These are phyloP conservation scores for Pythium volutum DNA, from an alignment of 352 stramenopile genomes.

Conservation along the genomic window DNA sequence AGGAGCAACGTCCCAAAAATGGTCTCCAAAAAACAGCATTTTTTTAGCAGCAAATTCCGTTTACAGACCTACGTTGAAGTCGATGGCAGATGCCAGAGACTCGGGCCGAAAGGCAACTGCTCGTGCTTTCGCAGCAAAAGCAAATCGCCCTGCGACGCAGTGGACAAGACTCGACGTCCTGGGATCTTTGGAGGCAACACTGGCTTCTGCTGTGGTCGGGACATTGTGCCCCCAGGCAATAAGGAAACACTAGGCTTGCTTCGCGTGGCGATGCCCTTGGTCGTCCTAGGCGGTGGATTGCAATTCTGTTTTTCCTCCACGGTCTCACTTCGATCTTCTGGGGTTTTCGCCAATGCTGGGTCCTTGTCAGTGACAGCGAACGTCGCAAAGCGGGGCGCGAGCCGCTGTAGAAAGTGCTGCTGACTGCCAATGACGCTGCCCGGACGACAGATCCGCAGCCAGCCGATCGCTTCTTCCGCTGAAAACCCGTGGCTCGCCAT, in stretches of 20 bases:
- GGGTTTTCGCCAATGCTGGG: neutral
- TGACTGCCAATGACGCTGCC: slow-evolving; percentile 92
- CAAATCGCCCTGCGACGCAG: slow-evolving; percentile 13
- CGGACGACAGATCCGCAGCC: slow-evolving; percentile 90
- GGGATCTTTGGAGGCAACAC: slow-evolving; percentile 20
- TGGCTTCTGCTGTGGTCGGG: neutral
- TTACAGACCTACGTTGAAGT: too few relatives aligned
- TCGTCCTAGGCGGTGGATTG: neutral
- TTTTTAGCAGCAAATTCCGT: too few relatives aligned
- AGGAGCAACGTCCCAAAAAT: neutral
- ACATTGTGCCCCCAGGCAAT: neutral
- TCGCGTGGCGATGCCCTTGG: slow-evolving; percentile 17
- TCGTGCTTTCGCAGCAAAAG: slow-evolving; percentile 18
- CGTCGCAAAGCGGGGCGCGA: slow-evolving; percentile 31
- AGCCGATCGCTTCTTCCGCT: slow-evolving; percentile 90
- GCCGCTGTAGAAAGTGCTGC: slow-evolving; percentile 89
- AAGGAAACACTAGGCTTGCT: neutral
- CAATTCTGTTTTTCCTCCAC: slow-evolving; percentile 1
- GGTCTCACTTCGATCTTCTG: too few relatives aligned
- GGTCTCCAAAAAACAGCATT: too few relatives aligned
- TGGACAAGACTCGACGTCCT: neutral
- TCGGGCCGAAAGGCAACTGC: slow-evolving; percentile 12
- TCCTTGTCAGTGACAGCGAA: neutral
- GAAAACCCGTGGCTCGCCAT: slow-evolving; percentile 94
- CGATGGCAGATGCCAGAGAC: slow-evolving; percentile 11